These are phyloP conservation scores for Aspergillus uvarum DNA, from an alignment of 2,329 filamentous ascomycete species.

Conservation along the genomic window DNA sequence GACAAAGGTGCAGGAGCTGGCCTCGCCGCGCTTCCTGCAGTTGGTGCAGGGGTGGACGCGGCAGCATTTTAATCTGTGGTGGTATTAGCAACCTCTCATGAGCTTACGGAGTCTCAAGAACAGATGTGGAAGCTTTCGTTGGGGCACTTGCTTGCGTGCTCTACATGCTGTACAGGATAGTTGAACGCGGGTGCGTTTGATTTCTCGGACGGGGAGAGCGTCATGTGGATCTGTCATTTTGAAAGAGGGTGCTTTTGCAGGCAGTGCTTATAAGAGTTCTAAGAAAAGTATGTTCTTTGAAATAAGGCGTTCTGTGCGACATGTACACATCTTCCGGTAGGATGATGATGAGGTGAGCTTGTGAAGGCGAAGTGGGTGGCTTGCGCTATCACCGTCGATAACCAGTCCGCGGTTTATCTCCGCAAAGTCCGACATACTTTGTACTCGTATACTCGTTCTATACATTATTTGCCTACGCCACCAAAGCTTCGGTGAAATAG, in stretches of 20 bases:
- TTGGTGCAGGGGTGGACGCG: constrained; percentile 37
- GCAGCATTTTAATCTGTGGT: constrained; percentile 35
- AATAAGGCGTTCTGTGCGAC: neutral
- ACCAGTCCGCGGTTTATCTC: too few relatives aligned
- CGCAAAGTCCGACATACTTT: too few relatives aligned
- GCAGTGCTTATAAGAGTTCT: neutral
- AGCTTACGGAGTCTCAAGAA: neutral
- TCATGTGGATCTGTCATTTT: neutral
- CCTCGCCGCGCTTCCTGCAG: constrained; percentile 36
- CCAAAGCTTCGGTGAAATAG: too few relatives aligned
- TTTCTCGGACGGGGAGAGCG: constrained; percentile 12
- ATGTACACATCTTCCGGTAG: too few relatives aligned
- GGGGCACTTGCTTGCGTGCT: constrained; percentile 33
- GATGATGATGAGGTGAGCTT: too few relatives aligned
- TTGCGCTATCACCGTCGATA: too few relatives aligned
- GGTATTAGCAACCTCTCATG: neutral
- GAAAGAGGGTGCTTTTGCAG: neutral
- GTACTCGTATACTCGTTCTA: too few relatives aligned
- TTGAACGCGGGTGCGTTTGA: constrained; percentile 39
- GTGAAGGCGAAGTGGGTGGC: too few relatives aligned
- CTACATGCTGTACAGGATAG: constrained; percentile 41
- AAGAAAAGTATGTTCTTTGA: neutral
- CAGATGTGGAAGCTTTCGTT: neutral
- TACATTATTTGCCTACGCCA: too few relatives aligned
- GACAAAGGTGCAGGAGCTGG: constrained; percentile 33